A percentile compares a stretch with the other conserved stretches of the same genome.
Conservation (phyloP, 2,329 filamentous ascomycete genomes). For the Colletotrichum sojae region DNA sequence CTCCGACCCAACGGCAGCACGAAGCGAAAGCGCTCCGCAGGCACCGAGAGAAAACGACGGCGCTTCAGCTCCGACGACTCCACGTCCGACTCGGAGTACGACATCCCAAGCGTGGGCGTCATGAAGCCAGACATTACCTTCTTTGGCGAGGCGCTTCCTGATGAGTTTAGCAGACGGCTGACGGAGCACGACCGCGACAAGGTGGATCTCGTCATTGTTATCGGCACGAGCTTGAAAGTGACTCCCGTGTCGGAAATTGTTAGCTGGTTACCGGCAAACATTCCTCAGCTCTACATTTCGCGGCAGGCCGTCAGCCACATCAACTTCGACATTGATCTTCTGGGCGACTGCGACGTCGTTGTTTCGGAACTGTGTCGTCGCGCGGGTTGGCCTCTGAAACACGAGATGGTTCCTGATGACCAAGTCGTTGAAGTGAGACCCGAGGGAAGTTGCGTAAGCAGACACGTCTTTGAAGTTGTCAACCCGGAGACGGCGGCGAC, state of each 20-base stretch:
- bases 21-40: constrained; percentile 59
- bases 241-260: constrained; percentile 95
- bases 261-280: constrained; percentile 80
- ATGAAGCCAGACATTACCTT: constrained; percentile 99
- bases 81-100: constrained; percentile 62
- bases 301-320: constrained; percentile 88
- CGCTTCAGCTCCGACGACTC: constrained; percentile 54
- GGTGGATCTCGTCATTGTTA: constrained; percentile 93
- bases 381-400: constrained; percentile 83
- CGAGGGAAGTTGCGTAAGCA: constrained; percentile 60
- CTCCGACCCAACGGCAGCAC: constrained; percentile 55
- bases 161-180: constrained; percentile 85
- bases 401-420: constrained; percentile 84
- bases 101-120: constrained; percentile 78
- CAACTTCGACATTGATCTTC: constrained; percentile 94
- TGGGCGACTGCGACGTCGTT: constrained; percentile 95
- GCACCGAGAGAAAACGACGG: constrained; percentile 55
- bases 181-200: constrained; percentile 84
- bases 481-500: constrained; percentile 1
- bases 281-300: constrained; percentile 93
- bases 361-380: constrained; percentile 88
- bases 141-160: constrained; percentile 91
- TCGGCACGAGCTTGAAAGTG: constrained; percentile 96
- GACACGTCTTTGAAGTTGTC: constrained; percentile 54
- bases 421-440: constrained; percentile 72